Evolutionary conservation across 345 rosid genomes (phyloP), one percentile per base, ranked within the genome.

Genomic region (Physaria fendleri): DNA sequence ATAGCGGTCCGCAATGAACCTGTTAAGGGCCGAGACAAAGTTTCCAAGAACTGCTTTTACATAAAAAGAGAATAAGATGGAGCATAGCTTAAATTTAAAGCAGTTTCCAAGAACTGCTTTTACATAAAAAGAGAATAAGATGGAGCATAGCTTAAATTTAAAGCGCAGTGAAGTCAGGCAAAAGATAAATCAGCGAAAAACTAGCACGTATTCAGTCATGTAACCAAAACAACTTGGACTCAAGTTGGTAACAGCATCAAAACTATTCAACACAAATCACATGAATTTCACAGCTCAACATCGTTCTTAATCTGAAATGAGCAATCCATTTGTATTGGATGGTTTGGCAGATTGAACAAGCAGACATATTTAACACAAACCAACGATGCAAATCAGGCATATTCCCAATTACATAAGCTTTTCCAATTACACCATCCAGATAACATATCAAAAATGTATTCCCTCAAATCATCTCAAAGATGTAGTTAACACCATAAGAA

Each of bases 21-120:
- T 81, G 71, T 93, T 93, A 67, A 93, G 83, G 52, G 97, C 97
- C 29, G 99, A 89, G 41, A 93, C 82, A 60, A 93, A 93, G 80
- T 83, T 89, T 56, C 99, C 99, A 39, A 93, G 78, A 56, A 93
- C 99, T 93, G 91, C 69, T 23, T n/a, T n/a, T 27, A 54, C 65
- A 49, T 58, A 29, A 28, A 41, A 50, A 41, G 33, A n/a, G n/a
- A 29, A 60, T 12, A 44, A 33, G 56, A 57, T 14, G 34, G 52
- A 58, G 23, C 20, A 50, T 35, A 37, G 35, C 60, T 68, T 4
- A 22, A 37, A 13, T 35, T 12, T 14, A 44, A 44, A 32, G 7
- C 38, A n/a, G n/a, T n/a, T n/a, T 56, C 99, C 99, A 39, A 93
- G 78, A 56, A 93, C 99, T 93, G 91, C 69, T 23, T n/a, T n/a